These are phyloP conservation scores for Kwoniella newhampshirensis DNA, from an alignment of 768 basidiomycete species.

Conservation along the genomic window DNA sequence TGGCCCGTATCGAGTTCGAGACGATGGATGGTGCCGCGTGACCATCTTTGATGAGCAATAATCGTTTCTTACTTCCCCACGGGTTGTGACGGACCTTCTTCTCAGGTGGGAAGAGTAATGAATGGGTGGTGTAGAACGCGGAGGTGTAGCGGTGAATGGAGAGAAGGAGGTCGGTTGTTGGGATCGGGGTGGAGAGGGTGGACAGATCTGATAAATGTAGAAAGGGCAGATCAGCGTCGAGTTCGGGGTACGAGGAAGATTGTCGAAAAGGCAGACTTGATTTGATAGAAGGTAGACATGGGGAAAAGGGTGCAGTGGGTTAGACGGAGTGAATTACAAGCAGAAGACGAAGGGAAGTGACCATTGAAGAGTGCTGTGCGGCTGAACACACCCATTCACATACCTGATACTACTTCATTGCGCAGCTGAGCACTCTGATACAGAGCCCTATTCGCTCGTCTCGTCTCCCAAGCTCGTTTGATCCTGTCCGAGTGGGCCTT, in stretches of 20 bases:
- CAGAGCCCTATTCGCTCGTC: constrained; percentile 6
- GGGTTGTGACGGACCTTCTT: constrained; percentile 12
- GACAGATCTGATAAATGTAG: not conserved
- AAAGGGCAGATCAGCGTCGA: not conserved
- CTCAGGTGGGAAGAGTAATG: constrained; percentile 7
- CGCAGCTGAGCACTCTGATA: not conserved
- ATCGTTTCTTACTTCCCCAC: constrained; percentile 26
- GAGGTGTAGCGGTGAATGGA: constrained; percentile 16
- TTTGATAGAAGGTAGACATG: too few relatives aligned
- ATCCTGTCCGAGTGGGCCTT: constrained; percentile 12
- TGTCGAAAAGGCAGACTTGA: too few relatives aligned
- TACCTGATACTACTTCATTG: not conserved
- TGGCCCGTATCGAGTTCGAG: not conserved
- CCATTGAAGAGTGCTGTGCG: too few relatives aligned
- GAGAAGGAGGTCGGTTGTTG: constrained; percentile 22
- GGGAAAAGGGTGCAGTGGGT: too few relatives aligned
- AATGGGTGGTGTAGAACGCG: constrained; percentile 17
- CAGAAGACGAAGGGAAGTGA: too few relatives aligned
- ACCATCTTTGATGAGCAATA: constrained; percentile 11
- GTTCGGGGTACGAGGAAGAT: not conserved
- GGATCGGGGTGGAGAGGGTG: not conserved
- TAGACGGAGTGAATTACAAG: too few relatives aligned
- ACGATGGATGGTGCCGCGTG: not conserved
- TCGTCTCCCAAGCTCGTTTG: constrained; percentile 17
- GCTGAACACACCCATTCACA: too few relatives aligned